A percentile compares a stretch with the other conserved stretches of the same genome.
These are phyloP conservation scores for Acanthamoeba castellanii DNA, from an alignment of 208 protist genomes.

Conservation along the genomic window DNA sequence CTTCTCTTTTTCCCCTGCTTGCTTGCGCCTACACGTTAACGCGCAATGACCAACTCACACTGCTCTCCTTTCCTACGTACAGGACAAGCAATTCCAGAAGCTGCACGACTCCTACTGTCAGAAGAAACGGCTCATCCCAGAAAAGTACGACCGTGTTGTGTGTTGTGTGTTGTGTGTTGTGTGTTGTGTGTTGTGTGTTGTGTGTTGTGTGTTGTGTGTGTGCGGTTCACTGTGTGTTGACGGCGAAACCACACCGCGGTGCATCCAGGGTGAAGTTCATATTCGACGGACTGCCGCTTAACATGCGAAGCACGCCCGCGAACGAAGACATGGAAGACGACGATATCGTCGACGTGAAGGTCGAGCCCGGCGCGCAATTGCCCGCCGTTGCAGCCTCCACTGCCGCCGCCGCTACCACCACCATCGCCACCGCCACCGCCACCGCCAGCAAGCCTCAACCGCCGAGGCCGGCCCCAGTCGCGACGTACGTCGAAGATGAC, in stretches of 20 bases:
- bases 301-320: not conserved
- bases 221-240: not conserved
- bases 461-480: not conserved
- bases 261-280: slow-evolving; percentile 49
- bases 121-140: not conserved
- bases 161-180: too few species aligned
- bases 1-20: not conserved
- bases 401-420: not conserved
- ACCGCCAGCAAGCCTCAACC: not conserved
- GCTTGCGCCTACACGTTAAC: too few species aligned
- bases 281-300: slow-evolving; percentile 9
- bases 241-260: too few species aligned
- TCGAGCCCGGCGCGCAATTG: not conserved
- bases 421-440: not conserved
- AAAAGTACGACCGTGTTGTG: not conserved
- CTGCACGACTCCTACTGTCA: slow-evolving; percentile 10
- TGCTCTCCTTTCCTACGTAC: not conserved
- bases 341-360: slow-evolving; percentile 39
- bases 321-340: slow-evolving; percentile 47
- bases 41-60: too few species aligned
- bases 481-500: not conserved
- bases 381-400: not conserved
- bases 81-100: not conserved
- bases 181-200: not conserved
- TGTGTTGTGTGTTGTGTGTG: not conserved